Percentiles rank a stretch among this genome's conserved stretches.
These are phyloP conservation scores for Trichoderma atroviride DNA, from an alignment of 2,329 filamentous ascomycete genomes.

Conservation along the genomic window DNA sequence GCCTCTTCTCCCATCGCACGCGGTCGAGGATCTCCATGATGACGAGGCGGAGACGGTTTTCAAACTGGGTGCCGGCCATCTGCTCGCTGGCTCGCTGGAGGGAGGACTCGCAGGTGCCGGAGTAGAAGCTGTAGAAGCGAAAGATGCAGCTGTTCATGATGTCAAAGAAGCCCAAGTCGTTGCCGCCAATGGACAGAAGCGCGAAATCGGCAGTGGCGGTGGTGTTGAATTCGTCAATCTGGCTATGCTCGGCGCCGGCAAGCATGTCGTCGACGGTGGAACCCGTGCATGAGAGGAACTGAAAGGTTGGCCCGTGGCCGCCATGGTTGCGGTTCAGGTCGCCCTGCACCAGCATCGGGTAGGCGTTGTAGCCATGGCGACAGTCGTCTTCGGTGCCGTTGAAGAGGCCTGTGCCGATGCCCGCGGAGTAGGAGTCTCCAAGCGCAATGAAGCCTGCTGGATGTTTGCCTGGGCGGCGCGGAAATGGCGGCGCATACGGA, in stretches of 20 bases:
- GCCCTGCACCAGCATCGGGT: conserved; percentile 44
- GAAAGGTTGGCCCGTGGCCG: conserved; percentile 37
- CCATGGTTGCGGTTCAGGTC: conserved; percentile 38
- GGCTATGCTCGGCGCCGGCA: conserved; percentile 41
- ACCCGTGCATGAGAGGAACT: conserved; percentile 53
- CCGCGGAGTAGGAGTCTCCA: conserved; percentile 53
- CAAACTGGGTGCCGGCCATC: conserved; percentile 43
- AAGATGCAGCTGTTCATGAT: conserved; percentile 56
- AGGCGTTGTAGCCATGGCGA: conserved; percentile 47
- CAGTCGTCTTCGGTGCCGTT: conserved; percentile 47
- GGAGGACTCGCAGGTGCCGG: conserved; percentile 48
- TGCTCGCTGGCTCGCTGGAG: conserved; percentile 41
- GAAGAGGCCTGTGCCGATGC: conserved; percentile 48
- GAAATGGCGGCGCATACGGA: conserved; percentile 13
- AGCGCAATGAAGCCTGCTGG: conserved; percentile 46
- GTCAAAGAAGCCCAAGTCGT: conserved; percentile 54
- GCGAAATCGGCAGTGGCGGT: conserved; percentile 46
- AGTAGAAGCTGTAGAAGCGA: conserved; percentile 53
- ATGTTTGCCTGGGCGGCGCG: conserved; percentile 26
- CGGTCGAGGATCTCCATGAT: conserved; percentile 49
- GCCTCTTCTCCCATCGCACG: conserved; percentile 49
- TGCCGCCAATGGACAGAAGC: conserved; percentile 51
- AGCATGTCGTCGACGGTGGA: conserved; percentile 47
- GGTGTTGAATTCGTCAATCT: conserved; percentile 47
- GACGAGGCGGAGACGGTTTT: conserved; percentile 43